Evolutionary conservation across 495 filamentous ascomycete genomes (phyloP).

Genomic region (Pyrenula massariospora): DNA sequence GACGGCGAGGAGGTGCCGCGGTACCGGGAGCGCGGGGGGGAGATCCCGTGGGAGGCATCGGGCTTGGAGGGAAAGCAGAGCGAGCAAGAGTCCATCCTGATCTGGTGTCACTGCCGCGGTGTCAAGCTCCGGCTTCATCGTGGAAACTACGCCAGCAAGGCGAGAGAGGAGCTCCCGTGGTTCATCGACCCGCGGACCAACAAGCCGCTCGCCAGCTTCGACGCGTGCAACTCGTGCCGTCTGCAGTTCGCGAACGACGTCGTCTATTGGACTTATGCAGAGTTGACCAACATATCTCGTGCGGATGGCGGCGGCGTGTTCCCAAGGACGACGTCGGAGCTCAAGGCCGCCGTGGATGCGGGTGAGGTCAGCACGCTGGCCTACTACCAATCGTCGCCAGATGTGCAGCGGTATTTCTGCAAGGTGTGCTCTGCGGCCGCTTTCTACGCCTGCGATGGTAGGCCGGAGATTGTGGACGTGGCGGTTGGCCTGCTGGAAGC

Average conservation of each 20-base stretch:
- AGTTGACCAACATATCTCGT: constrained; percentile 3
- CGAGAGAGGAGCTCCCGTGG: neutral
- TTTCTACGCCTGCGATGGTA: constrained; percentile 30
- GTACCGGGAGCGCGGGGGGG: neutral
- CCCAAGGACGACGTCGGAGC: neutral
- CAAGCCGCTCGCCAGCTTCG: constrained; percentile 19
- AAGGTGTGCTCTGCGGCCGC: constrained; percentile 36
- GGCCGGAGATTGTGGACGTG: constrained; percentile 35
- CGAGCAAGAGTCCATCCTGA: neutral
- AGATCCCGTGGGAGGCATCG: neutral
- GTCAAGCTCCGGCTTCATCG: neutral
- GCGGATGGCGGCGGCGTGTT: constrained; percentile 10
- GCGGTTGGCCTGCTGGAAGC: constrained; percentile 36
- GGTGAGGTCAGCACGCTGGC: constrained; percentile 31
- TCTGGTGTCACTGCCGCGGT: neutral
- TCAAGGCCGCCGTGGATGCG: constrained; percentile 1
- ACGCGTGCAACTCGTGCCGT: constrained; percentile 41
- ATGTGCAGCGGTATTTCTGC: constrained; percentile 40
- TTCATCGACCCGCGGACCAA: neutral
- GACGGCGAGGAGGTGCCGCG: constrained; percentile 11
- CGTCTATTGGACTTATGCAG: constrained; percentile 29
- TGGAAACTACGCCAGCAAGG: neutral
- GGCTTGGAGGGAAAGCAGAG: neutral
- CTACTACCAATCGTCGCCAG: constrained; percentile 29
- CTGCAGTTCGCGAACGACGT: constrained; percentile 31